These are phyloP conservation scores for Heliamphora ciliata DNA, from an alignment of 179 eudicot genomes.

Conservation along the genomic window DNA sequence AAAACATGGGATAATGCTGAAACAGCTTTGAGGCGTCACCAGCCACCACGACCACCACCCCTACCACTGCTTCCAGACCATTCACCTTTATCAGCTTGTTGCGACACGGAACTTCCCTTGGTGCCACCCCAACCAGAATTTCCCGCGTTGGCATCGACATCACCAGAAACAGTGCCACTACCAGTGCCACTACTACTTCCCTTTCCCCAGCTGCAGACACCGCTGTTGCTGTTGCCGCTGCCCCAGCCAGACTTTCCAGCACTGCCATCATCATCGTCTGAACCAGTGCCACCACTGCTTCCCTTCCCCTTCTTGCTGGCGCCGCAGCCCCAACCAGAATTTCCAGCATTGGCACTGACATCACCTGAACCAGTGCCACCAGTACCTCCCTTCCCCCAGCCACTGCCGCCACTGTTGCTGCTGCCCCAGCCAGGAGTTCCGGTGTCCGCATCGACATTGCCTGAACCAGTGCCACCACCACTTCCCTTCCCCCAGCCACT, in stretches of 20 bases:
- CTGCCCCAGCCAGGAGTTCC: background rate
- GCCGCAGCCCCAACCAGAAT: conserved; percentile 12
- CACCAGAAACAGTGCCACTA: conserved; percentile 1
- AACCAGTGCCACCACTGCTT: background rate
- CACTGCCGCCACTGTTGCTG: background rate
- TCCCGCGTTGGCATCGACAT: conserved; percentile 3
- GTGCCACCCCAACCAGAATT: conserved; percentile 19
- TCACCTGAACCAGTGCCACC: too few species aligned
- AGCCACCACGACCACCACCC: background rate
- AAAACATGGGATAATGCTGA: background rate
- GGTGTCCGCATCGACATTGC: background rate
- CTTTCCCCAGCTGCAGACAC: too few species aligned
- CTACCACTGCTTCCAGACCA: conserved; percentile 10
- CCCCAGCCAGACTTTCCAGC: background rate
- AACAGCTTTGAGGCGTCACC: background rate
- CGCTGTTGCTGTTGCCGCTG: too few species aligned
- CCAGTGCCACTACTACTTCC: background rate
- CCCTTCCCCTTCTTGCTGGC: conserved; percentile 13
- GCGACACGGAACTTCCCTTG: conserved; percentile 6
- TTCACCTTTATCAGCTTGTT: conserved; percentile 12
- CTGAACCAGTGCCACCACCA: background rate
- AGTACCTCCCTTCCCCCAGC: too few species aligned
- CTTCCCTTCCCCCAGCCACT: background rate
- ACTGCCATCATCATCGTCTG: background rate
- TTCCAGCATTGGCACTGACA: background rate